phyloP scores from a whole-genome alignment of 352 stramenopile species.

The Globisporangium splendens region DNA sequence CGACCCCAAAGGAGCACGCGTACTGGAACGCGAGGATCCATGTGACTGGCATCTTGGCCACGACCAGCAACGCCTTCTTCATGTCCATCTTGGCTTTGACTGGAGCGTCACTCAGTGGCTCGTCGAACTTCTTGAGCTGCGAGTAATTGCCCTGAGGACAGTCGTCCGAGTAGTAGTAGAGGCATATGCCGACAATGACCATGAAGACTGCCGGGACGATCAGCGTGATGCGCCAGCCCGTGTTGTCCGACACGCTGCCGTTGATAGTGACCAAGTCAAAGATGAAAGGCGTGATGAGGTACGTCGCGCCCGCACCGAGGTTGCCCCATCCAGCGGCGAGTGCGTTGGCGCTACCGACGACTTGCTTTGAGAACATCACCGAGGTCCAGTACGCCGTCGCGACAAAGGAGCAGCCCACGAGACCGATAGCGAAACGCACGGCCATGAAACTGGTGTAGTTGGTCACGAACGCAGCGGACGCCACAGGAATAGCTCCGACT shows the following conservation, averaged over 20 bases:
- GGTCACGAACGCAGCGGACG: conserved; percentile 79
- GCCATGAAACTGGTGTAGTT: conserved; percentile 70
- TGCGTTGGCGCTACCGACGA: conserved; percentile 92
- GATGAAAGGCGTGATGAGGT: conserved; percentile 86
- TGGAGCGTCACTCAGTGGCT: neutral
- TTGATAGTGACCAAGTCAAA: conserved; percentile 84
- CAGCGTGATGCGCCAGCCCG: conserved; percentile 89
- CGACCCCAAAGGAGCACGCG: conserved; percentile 91
- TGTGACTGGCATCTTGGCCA: conserved; percentile 42
- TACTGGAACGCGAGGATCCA: conserved; percentile 93
- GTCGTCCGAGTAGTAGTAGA: conserved; percentile 88
- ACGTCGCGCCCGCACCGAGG: conserved; percentile 86
- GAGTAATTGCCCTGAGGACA: conserved; percentile 90
- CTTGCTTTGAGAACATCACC: conserved; percentile 91
- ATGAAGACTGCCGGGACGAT: conserved; percentile 87
- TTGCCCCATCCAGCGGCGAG: conserved; percentile 92
- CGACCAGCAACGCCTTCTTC: neutral
- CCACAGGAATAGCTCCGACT: conserved; percentile 79
- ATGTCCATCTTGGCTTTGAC: neutral
- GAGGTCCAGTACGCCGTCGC: conserved; percentile 93
- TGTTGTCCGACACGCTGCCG: conserved; percentile 48
- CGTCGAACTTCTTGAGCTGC: conserved; percentile 39
- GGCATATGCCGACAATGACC: conserved; percentile 57
- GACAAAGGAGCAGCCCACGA: conserved; percentile 93
- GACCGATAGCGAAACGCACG: conserved; percentile 92